Base-by-base conservation (phyloP, 495 filamentous ascomycete genomes). In the Venustampulla echinocandica region DNA sequence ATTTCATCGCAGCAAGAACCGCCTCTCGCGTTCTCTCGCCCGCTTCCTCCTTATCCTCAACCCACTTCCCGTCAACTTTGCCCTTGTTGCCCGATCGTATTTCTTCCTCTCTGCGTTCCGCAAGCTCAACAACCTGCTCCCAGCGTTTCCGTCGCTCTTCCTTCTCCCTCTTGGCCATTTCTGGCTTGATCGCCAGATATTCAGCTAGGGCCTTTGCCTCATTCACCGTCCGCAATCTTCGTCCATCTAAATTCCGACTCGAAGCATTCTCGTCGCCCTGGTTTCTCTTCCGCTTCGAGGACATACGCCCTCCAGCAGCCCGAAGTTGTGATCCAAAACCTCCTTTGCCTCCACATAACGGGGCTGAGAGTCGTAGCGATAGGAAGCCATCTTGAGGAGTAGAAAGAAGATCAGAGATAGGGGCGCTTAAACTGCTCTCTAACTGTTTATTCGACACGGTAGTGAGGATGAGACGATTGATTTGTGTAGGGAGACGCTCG, bases 221-320 rank as follows among this genome's bases (percentile, higher is more conserved):
- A 43, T 82, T 90, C 30, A 98, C 82, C 6, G 90, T 96, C 47
- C 92, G 81, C 30, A 97, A 64, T 27, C 92, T 77, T 7, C 93
- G 82, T 0, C 92, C 92, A 55, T 97, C 90, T 11, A 97, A 80
- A 54, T 97, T 97, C 34, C 92, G 80, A 56, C 81, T 93, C 6
- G 88, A 95, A 23, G 79, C 85, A 57, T 89, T 87, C 53, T 82
- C 80, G 27, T 95, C 87, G 41, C 85, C 85, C 55, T 84, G 75
- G 47, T 86, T 71, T 64, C 80, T 81, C 74, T 95, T 95, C 61
- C 87, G 85, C 63, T 87, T 89, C 4, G 80, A 85, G 0, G 87
- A 92, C 92, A 98, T 98, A 67, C 92, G 92, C 13, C 92, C 92
- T 59, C 92, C 92, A 11, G 92, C 92, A 3, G 92, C 92, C 60